Percentiles rank a stretch among this genome's conserved stretches.
These are phyloP conservation scores for Trichodelitschia bisporula DNA, from an alignment of 495 filamentous ascomycete genomes.

Conservation along the genomic window DNA sequence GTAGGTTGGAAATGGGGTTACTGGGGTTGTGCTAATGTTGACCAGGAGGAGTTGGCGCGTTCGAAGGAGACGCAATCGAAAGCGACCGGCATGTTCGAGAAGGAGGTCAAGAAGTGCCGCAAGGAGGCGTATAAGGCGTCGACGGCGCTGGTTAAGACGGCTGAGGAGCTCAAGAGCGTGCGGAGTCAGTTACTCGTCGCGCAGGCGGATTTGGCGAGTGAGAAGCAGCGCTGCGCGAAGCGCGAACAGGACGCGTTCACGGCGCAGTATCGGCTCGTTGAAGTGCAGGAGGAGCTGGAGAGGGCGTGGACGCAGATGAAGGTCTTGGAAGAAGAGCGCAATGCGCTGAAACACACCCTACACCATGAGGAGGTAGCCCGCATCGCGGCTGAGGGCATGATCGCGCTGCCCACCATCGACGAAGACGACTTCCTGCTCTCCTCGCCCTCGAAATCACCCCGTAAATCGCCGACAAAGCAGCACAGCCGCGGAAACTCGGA, in stretches of 20 bases:
- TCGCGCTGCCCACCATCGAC: slow-evolving; percentile 25
- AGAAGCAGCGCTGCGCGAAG: slow-evolving; percentile 20
- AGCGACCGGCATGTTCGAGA: slow-evolving; percentile 53
- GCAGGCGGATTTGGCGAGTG: slow-evolving; percentile 26
- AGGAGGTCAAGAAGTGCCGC: slow-evolving; percentile 54
- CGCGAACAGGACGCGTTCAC: slow-evolving; percentile 57
- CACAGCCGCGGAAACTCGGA: slow-evolving; percentile 10
- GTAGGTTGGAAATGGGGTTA: slow-evolving; percentile 16
- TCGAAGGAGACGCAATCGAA: slow-evolving; percentile 53
- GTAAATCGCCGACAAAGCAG: slow-evolving; percentile 7
- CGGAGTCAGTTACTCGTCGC: slow-evolving; percentile 26
- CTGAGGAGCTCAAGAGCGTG: slow-evolving; percentile 56
- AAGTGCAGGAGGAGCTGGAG: slow-evolving; percentile 49
- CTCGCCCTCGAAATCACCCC: slow-evolving; percentile 15
- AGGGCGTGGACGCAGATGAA: slow-evolving; percentile 34
- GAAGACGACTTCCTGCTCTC: slow-evolving; percentile 14
- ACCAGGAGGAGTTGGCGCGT: slow-evolving; percentile 52
- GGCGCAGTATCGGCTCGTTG: slow-evolving; percentile 45
- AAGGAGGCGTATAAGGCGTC: slow-evolving; percentile 73
- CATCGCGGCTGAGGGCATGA: slow-evolving; percentile 36
- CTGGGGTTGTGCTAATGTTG: slow-evolving; percentile 1
- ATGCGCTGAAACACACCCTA: slow-evolving; percentile 35
- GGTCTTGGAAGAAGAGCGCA: slow-evolving; percentile 44
- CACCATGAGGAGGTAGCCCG: slow-evolving; percentile 32
- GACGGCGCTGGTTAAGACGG: slow-evolving; percentile 47